phyloP scores from a whole-genome alignment of 2,329 filamentous ascomycete species.

The Beauveria medogensis region DNA sequence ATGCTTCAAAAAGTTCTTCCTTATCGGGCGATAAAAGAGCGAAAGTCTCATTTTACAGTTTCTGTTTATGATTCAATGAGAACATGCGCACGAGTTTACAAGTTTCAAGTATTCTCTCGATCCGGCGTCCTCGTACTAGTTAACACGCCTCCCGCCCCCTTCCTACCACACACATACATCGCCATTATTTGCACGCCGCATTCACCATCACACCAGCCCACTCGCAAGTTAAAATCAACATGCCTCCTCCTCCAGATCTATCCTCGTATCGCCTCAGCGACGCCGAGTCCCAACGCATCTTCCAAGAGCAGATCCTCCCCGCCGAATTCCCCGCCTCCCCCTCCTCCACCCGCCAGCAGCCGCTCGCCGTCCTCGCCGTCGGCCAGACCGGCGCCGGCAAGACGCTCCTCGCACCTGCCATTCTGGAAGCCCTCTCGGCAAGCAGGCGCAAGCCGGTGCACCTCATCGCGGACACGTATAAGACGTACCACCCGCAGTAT shows the following conservation, averaged over 20 bases:
- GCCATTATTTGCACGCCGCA: background rate
- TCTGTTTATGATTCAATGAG: too few species aligned
- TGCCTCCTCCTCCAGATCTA: conserved; percentile 20
- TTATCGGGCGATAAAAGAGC: too few species aligned
- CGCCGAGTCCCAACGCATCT: conserved; percentile 23
- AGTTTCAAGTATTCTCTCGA: background rate
- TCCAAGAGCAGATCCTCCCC: conserved; percentile 24
- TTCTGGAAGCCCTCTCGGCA: conserved; percentile 25
- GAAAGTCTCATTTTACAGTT: too few species aligned
- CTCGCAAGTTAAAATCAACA: background rate
- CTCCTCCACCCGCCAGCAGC: conserved; percentile 12
- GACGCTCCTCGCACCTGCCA: conserved; percentile 32
- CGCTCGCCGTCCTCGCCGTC: conserved; percentile 35
- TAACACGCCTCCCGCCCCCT: background rate
- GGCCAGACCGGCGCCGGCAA: conserved; percentile 44
- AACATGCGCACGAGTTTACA: background rate
- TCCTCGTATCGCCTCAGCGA: conserved; percentile 25
- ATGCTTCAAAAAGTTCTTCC: background rate
- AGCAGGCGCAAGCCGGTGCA: conserved; percentile 22
- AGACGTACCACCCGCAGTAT: conserved; percentile 38
- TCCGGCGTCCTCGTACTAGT: background rate
- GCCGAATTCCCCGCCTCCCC: conserved; percentile 23
- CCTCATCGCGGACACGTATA: conserved; percentile 42
- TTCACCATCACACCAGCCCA: background rate
- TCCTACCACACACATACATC: background rate